These are phyloP conservation scores for Mycena maculata DNA, from an alignment of 768 basidiomycete species.

Conservation along the genomic window DNA sequence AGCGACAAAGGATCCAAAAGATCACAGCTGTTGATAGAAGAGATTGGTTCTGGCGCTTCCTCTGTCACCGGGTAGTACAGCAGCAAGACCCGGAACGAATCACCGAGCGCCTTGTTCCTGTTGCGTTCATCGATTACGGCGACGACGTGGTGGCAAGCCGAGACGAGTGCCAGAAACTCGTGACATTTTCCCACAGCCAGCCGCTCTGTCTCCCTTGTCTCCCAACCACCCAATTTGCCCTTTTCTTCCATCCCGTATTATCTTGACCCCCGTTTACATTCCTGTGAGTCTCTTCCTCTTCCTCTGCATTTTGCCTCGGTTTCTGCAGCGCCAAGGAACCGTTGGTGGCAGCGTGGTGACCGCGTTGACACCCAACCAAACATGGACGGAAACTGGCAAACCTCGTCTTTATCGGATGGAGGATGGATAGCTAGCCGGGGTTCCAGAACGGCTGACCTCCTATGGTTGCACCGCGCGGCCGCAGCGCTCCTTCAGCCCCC, in stretches of 20 bases:
- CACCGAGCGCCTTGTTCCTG: not conserved
- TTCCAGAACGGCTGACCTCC: conserved; percentile 2
- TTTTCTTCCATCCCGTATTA: conserved; percentile 15
- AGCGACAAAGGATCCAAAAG: not conserved
- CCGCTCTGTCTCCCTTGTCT: conserved; percentile 28
- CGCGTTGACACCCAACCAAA: conserved; percentile 22
- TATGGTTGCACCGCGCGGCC: conserved; percentile 1
- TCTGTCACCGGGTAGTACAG: conserved; percentile 42
- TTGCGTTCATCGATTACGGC: conserved; percentile 16
- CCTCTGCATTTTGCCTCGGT: not conserved
- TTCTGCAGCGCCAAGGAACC: not conserved
- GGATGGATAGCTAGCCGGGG: not conserved
- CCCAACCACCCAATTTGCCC: conserved; percentile 22
- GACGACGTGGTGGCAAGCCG: not conserved
- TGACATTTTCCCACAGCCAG: no score
- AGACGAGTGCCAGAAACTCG: no score
- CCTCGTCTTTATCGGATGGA: conserved; percentile 5
- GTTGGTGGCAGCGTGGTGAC: conserved; percentile 11
- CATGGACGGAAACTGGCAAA: not conserved
- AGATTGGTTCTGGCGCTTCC: conserved; percentile 3
- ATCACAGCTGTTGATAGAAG: conserved; percentile 10
- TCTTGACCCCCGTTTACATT: not conserved
- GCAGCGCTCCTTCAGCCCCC: not conserved
- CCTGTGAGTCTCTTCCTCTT: conserved; percentile 12
- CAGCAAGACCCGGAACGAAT: conserved; percentile 25